Percentiles rank a stretch among this genome's conserved stretches.
Evolutionary conservation across 2,329 filamentous ascomycete genomes (phyloP).

Genomic region (Ceratocystis cubensis): DNA sequence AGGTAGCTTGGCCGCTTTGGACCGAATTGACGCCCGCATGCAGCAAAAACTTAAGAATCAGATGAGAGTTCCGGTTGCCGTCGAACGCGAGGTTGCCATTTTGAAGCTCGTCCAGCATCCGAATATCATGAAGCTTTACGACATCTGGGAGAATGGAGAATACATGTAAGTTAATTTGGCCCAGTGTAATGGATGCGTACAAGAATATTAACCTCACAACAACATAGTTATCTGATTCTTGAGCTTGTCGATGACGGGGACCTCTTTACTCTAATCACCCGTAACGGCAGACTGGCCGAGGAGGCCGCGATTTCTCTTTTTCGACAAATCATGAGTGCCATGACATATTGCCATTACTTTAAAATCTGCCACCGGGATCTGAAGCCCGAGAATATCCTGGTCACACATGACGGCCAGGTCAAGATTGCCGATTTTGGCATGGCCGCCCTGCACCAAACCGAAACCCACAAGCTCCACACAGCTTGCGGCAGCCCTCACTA

Average conservation of each 20-base stretch:
- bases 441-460: slow-evolving; percentile 78
- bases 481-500: slow-evolving; percentile 96
- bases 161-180: slow-evolving; percentile 58
- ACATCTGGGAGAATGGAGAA: slow-evolving; percentile 94
- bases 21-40: slow-evolving; percentile 52
- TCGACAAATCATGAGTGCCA: slow-evolving; percentile 80
- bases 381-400: slow-evolving; percentile 91
- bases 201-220: background rate
- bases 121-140: slow-evolving; percentile 86
- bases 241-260: slow-evolving; percentile 75
- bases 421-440: slow-evolving; percentile 98
- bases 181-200: background rate
- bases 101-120: slow-evolving; percentile 93
- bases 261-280: slow-evolving; percentile 74
- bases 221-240: slow-evolving; percentile 71
- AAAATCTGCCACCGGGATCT: slow-evolving; percentile 93
- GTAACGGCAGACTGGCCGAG: slow-evolving; percentile 61
- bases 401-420: slow-evolving; percentile 62
- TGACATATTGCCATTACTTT: slow-evolving; percentile 86
- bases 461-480: slow-evolving; percentile 66
- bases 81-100: slow-evolving; percentile 91
- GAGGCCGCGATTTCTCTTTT: slow-evolving; percentile 74
- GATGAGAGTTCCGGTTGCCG: slow-evolving; percentile 67
- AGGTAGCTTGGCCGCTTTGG: slow-evolving; percentile 72
- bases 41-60: slow-evolving; percentile 46